Base-by-base conservation (phyloP, 495 filamentous ascomycete genomes). In the Penicillium lagena region DNA sequence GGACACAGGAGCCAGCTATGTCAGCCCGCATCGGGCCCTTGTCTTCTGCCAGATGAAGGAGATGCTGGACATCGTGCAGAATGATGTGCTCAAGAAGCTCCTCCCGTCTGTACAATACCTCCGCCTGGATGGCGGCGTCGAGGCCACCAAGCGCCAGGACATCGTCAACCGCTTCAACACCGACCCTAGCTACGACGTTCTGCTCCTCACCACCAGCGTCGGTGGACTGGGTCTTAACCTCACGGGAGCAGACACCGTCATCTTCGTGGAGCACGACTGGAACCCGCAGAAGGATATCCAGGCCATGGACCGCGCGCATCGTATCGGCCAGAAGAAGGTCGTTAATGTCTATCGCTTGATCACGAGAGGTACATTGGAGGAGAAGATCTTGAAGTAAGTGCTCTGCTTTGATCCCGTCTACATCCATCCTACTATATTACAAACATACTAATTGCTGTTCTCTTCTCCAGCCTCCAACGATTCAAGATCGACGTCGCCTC, bases 31-130 rank as follows among this genome's bases (percentile, higher is more conserved):
- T 52, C 87, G 93, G 35, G 94, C 94, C 2, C 78, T 98, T 41
- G 86, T 98, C 52, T 98, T 98, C 74, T 98, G 91, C 56, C 93
- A 98, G 59, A 94, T 97, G 86, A 96, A 96, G 62, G 94, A 97
- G 62, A 98, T 97, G 94, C 73, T 97, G 13, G 94, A 97, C 60
- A 96, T 97, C 73, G 94, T 98, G 9, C 90, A 96, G 57, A 86
- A 85, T 49, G 86, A 89, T 38, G 93, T 98, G 7, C 68, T 98
- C 12, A 85, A 85, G 53, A 82, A 83, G 48, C 73, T 95, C 53
- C 79, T 98, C 8, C 91, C 94, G 1, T 85, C 82, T 6, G 87
- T 93, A 5, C 87, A 89, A 37, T 96, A 83, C 59, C 78, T 96
- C 35, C 88, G 94, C 15, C 79, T 98, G 39, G 94, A 97, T 56